These are phyloP conservation scores for Saccharomycopsis sp. DNA, from an alignment of 805 yeast species.

Conservation along the genomic window DNA sequence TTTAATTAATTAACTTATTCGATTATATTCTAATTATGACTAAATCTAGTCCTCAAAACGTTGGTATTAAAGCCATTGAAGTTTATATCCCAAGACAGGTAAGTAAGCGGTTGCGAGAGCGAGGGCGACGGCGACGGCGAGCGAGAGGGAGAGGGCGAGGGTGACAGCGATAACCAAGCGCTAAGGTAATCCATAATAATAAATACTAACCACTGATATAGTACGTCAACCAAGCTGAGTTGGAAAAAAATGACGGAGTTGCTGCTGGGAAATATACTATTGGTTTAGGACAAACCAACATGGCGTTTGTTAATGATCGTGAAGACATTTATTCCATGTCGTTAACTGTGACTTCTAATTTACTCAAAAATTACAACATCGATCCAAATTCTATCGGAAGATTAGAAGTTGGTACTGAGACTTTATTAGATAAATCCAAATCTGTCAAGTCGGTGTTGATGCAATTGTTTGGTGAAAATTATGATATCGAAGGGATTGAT, in stretches of 20 bases:
- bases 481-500: constrained; percentile 93
- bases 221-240: constrained; percentile 80
- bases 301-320: constrained; percentile 95
- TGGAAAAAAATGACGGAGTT: constrained; percentile 79
- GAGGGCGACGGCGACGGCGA: no score
- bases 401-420: constrained; percentile 97
- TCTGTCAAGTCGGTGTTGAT: constrained; percentile 92
- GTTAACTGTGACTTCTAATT: constrained; percentile 76
- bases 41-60: constrained; percentile 55
- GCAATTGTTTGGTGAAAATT: constrained; percentile 85
- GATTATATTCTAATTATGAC: not conserved
- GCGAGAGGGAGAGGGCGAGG: no score
- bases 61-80: constrained; percentile 96
- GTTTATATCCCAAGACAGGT: constrained; percentile 78
- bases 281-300: constrained; percentile 97
- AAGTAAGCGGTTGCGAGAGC: constrained; percentile 24
- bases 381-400: constrained; percentile 83
- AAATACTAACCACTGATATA: constrained; percentile 20
- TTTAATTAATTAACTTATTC: not conserved
- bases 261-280: constrained; percentile 95
- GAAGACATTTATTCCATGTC: constrained; percentile 94
- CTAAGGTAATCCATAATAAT: no score
- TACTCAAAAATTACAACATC: constrained; percentile 73
- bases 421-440: constrained; percentile 92
- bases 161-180: no score